Conservation (phyloP, 2,329 filamentous ascomycete species). For the Cercospora brassicicola region DNA sequence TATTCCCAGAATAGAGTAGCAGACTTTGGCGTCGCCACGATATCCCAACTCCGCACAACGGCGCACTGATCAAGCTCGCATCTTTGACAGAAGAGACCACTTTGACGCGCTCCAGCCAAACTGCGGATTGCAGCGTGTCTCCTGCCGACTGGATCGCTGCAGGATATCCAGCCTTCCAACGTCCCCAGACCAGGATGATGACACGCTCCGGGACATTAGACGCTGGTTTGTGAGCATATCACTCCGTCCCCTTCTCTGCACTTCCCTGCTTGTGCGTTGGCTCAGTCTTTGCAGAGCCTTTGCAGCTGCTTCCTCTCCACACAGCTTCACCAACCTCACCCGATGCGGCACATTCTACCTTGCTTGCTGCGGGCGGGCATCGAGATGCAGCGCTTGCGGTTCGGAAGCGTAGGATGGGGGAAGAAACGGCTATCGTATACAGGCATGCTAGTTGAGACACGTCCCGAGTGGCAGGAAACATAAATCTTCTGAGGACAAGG, state of each 20-base stretch:
- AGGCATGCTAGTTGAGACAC: neutral
- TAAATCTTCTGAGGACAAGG: neutral
- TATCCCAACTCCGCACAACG: neutral
- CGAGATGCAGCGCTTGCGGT: neutral
- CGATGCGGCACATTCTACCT: neutral
- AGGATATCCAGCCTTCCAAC: neutral
- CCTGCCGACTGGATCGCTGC: neutral
- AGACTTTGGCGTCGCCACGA: neutral
- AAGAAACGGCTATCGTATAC: neutral
- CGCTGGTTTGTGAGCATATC: neutral
- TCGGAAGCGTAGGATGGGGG: neutral
- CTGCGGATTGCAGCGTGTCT: neutral
- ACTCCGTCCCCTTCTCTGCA: neutral
- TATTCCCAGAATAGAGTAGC: neutral
- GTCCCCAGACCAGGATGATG: neutral
- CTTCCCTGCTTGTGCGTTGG: neutral
- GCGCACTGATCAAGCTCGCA: neutral
- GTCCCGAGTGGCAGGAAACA: neutral
- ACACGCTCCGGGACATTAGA: neutral
- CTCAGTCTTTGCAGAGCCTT: neutral
- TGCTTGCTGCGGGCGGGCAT: neutral
- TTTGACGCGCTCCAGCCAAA: neutral
- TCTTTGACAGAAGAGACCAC: neutral
- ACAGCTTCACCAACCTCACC: neutral
- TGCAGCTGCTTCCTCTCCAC: neutral